phyloP scores from a whole-genome alignment of 352 stramenopile species.

The Phytophthora sansomeana region DNA sequence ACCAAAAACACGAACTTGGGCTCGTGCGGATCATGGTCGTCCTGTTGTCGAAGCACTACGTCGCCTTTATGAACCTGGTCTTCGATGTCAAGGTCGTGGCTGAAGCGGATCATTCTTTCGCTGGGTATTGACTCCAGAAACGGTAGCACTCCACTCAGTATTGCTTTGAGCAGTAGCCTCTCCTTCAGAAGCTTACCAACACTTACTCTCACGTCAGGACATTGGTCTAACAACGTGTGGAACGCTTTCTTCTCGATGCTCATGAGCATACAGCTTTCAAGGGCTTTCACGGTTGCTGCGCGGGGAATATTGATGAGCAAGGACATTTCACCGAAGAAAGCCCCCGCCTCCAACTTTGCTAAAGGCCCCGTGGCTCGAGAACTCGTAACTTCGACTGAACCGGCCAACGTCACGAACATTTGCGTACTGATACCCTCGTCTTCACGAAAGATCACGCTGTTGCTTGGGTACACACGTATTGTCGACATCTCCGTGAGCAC shows the following conservation, averaged over 20 bases:
- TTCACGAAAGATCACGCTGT: conserved; percentile 76
- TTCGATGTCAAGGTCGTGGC: conserved; percentile 68
- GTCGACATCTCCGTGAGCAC: conserved; percentile 78
- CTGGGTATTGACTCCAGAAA: conserved; percentile 70
- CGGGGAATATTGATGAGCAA: conserved; percentile 82
- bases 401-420: conserved; percentile 82
- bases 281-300: conserved; percentile 68
- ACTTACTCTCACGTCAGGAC: conserved; percentile 56
- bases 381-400: conserved; percentile 69
- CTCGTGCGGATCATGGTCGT: conserved; percentile 49
- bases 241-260: conserved; percentile 83
- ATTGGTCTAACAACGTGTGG: conserved; percentile 65
- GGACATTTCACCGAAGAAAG: conserved; percentile 87
- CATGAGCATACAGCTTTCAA: conserved; percentile 82
- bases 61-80: conserved; percentile 72
- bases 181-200: conserved; percentile 76
- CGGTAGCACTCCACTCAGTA: conserved; percentile 77
- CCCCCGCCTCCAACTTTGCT: conserved; percentile 70
- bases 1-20: conserved; percentile 68
- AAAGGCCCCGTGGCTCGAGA: conserved; percentile 52
- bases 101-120: conserved; percentile 63
- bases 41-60: conserved; percentile 44
- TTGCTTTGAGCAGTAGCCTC: conserved; percentile 69
- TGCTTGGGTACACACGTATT: conserved; percentile 76
- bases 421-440: conserved; percentile 82